Base-by-base conservation (phyloP, 176 grass and related monocot species). In the Aegilops umbellulata region DNA sequence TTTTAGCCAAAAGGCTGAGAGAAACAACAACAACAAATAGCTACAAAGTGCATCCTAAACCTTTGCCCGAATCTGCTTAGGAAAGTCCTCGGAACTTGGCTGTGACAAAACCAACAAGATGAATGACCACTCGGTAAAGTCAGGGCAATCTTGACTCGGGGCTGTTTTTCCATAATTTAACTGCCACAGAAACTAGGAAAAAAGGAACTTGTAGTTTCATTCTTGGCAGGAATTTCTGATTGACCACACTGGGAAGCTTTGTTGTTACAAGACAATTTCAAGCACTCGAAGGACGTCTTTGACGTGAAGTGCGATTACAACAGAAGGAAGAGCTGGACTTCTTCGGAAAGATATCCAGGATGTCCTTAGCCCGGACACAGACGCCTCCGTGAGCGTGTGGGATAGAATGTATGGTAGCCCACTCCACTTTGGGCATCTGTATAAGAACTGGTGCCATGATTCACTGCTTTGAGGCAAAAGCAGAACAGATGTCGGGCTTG, bases 271-370 rank as follows among this genome's bases (percentile, higher is more conserved):
- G 13, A 71, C 58, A 66, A 98, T 98, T 55, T 92, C 90, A 75
- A 95, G 93, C 36, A 87, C 88, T 60, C 89, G 87, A 51, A 95
- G 88, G 51, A 99, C 63, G 57, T 99, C 23, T 99, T 84, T 4
- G 90, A 99, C 8, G 88, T 96, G 20, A 74, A 65, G 83, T 93
- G 91, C n/a, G 92, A 90, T 34, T 99, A 96, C 65, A 86, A 90
- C 60, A 91, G 60, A 76, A 80, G 85, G 35, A 41, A 76, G 94
- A 99, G 86, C 72, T 99, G 29, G 94, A 99, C 86, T 99, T 99
- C 80, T 94, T 99, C 65, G 92, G 97, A 23, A 90, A 99, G 82
- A 91, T 99, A 82, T 93, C 92, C 12, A 94, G 97, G 60, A 81
- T 92, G 20, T 92, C 90, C 17, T 96, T 99, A 96, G 94, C 60